phyloP scores from a whole-genome alignment of 768 basidiomycete genomes.

The Macrocybe gigantea region DNA sequence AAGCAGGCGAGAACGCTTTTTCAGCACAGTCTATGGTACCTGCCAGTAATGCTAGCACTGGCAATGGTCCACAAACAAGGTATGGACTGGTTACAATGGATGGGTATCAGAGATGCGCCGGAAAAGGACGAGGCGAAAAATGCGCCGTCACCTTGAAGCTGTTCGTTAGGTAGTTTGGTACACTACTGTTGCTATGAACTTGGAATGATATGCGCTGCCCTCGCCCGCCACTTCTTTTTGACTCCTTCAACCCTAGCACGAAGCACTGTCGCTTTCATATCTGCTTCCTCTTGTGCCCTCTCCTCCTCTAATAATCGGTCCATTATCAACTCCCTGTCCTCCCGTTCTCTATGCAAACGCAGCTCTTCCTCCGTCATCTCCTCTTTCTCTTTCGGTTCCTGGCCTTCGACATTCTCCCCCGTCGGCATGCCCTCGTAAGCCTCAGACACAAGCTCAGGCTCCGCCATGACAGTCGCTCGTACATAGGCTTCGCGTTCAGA shows the following conservation, averaged over 20 bases:
- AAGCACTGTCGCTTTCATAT: slow-evolving; percentile 62
- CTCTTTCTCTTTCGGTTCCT: slow-evolving; percentile 20
- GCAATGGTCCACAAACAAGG: slow-evolving; percentile 96
- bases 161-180: neutral
- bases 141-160: neutral
- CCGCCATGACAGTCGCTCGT: slow-evolving; percentile 65
- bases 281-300: slow-evolving; percentile 82
- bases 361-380: slow-evolving; percentile 35
- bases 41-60: slow-evolving; percentile 82
- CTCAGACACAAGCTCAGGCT: slow-evolving; percentile 51
- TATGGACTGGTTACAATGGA: slow-evolving; percentile 68
- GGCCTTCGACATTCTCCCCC: slow-evolving; percentile 18
- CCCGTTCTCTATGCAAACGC: slow-evolving; percentile 50
- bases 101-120: slow-evolving; percentile 32
- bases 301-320: slow-evolving; percentile 83
- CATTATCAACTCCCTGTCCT: slow-evolving; percentile 81
- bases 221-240: slow-evolving; percentile 27
- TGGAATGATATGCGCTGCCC: too few species aligned
- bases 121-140: slow-evolving; percentile 9
- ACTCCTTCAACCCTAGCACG: slow-evolving; percentile 62
- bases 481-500: slow-evolving; percentile 49
- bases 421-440: slow-evolving; percentile 43
- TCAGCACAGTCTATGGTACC: slow-evolving; percentile 81
- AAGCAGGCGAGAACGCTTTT: slow-evolving; percentile 76
- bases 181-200: neutral